Percentiles rank a stretch among this genome's conserved stretches.
These are phyloP conservation scores for Ormosia emarginata DNA, from an alignment of 306 rosid genomes.

Conservation along the genomic window DNA sequence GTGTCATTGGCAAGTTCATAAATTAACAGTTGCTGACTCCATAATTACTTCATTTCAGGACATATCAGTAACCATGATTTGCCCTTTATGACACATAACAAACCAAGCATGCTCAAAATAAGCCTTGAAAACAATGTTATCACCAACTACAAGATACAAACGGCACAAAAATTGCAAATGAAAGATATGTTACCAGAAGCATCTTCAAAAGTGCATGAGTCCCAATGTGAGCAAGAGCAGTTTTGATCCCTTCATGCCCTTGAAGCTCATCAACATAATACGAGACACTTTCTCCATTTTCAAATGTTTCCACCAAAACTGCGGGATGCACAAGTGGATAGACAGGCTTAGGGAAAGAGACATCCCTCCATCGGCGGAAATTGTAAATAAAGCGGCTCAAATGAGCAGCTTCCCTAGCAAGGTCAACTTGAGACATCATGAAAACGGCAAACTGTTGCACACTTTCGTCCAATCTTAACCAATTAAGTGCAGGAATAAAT, in stretches of 20 bases:
- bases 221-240: constrained; percentile 83
- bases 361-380: constrained; percentile 80
- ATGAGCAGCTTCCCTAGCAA: constrained; percentile 90
- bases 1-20: neutral
- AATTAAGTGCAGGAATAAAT: constrained; percentile 61
- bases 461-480: constrained; percentile 91
- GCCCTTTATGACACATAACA: neutral
- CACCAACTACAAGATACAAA: constrained; percentile 18
- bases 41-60: neutral
- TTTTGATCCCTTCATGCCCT: constrained; percentile 66
- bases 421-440: constrained; percentile 96
- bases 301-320: constrained; percentile 81
- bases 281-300: constrained; percentile 80
- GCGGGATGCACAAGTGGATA: constrained; percentile 93
- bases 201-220: constrained; percentile 85
- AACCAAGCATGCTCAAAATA: neutral
- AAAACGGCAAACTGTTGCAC: constrained; percentile 85
- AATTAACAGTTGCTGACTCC: neutral
- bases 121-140: neutral
- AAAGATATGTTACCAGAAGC: constrained; percentile 62
- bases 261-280: constrained; percentile 71
- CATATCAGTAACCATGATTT: neutral
- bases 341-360: constrained; percentile 81
- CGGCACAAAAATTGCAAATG: neutral
- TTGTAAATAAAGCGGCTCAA: constrained; percentile 86